Percentiles rank a stretch among this genome's conserved stretches.
Evolutionary conservation across 108 stramenopile genomes (phyloP).

Genomic region (Nitzschia palea): DNA sequence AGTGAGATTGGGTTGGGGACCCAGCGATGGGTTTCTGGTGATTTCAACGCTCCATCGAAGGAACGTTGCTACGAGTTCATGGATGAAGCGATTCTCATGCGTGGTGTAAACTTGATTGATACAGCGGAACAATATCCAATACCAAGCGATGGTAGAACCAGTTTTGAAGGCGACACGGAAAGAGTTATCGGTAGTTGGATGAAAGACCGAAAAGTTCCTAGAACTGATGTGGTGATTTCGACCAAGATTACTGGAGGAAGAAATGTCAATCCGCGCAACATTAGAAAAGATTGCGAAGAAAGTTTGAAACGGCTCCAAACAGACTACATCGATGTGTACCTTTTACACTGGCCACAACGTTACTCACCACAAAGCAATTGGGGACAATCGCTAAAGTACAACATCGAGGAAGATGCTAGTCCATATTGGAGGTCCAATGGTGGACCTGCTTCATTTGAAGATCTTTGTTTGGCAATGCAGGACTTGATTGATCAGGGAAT

Average conservation of each 20-base stretch:
- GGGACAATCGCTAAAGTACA: constrained; percentile 83
- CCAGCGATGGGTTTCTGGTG: constrained; percentile 75
- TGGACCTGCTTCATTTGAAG: constrained; percentile 83
- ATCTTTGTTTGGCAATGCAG: constrained; percentile 81
- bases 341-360: constrained; percentile 86
- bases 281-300: constrained; percentile 53
- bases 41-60: constrained; percentile 80
- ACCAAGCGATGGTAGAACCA: constrained; percentile 57
- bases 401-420: constrained; percentile 55
- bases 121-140: constrained; percentile 90
- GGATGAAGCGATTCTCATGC: constrained; percentile 74
- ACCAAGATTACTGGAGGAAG: constrained; percentile 90
- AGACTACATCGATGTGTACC: constrained; percentile 86
- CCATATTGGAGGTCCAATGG: constrained; percentile 60
- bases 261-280: constrained; percentile 59
- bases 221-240: constrained; percentile 79
- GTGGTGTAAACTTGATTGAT: constrained; percentile 84
- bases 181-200: constrained; percentile 82
- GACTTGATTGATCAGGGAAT: constrained; percentile 79
- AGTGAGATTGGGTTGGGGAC: constrained; percentile 80
- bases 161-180: constrained; percentile 81
- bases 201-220: constrained; percentile 55
- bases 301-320: constrained; percentile 73
- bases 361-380: constrained; percentile 88
- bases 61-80: constrained; percentile 71